phyloP scores from a whole-genome alignment of 2,329 filamentous ascomycete species.

The Colletotrichum somersetense region DNA sequence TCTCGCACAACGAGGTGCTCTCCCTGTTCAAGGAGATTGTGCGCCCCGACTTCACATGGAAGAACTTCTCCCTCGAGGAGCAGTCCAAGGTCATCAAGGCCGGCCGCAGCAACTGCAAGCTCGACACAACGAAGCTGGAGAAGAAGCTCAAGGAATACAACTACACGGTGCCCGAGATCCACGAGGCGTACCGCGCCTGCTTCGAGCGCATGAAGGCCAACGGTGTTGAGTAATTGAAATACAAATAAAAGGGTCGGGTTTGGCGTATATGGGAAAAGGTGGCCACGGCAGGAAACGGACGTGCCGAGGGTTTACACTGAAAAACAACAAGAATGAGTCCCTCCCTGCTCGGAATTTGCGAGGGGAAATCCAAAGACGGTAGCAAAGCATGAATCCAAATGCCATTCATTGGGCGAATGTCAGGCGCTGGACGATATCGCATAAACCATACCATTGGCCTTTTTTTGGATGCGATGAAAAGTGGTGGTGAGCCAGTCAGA shows the following conservation, averaged over 20 bases:
- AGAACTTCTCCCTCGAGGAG: constrained; percentile 75
- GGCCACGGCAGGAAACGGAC: constrained; percentile 2
- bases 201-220: constrained; percentile 73
- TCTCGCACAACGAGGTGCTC: constrained; percentile 79
- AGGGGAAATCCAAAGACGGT: background rate
- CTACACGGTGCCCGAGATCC: constrained; percentile 70
- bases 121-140: constrained; percentile 73
- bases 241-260: background rate
- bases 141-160: constrained; percentile 71
- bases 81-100: constrained; percentile 77
- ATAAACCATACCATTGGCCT: background rate
- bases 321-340: background rate
- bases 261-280: constrained; percentile 15
- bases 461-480: background rate
- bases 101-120: constrained; percentile 73
- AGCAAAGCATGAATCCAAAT: constrained; percentile 14
- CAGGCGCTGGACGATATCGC: constrained; percentile 5
- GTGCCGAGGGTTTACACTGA: background rate
- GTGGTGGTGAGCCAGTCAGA: background rate
- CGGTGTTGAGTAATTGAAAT: constrained; percentile 60
- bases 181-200: constrained; percentile 71
- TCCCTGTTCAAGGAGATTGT: constrained; percentile 73
- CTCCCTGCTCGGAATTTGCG: background rate
- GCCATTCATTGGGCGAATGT: background rate
- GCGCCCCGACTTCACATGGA: constrained; percentile 70